Percentiles rank a stretch among this genome's conserved stretches.
phyloP scores from a whole-genome alignment of 208 protist species.

The Crithidia mellificae region DNA sequence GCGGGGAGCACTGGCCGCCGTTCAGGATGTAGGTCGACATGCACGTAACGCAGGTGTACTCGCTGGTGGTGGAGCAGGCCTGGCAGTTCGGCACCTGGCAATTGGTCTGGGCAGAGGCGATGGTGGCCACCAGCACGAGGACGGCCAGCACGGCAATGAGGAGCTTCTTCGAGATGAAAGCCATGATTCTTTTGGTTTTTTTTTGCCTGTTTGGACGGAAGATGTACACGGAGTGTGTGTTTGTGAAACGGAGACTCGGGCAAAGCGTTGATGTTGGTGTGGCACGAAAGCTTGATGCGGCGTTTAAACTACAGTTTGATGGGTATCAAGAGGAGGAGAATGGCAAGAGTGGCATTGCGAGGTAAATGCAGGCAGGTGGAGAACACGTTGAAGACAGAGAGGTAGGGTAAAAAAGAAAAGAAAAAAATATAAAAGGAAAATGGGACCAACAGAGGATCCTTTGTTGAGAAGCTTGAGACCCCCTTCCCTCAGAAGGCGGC shows the following conservation, averaged over 20 bases:
- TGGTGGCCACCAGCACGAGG: conserved; percentile 16
- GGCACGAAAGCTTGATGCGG: background rate
- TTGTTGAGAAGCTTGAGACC: too few relatives aligned
- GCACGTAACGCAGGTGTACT: conserved; percentile 10
- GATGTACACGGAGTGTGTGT: too few relatives aligned
- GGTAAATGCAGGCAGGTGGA: too few relatives aligned
- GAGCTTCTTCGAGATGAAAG: conserved; percentile 19
- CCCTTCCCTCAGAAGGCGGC: too few relatives aligned
- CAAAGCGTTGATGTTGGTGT: background rate
- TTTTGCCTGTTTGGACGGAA: too few relatives aligned
- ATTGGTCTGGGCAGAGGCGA: conserved; percentile 13
- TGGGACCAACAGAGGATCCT: too few relatives aligned
- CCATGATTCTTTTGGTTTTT: conserved; percentile 31
- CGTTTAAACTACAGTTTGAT: background rate
- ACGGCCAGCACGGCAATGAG: conserved; percentile 21
- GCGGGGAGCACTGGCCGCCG: conserved; percentile 6
- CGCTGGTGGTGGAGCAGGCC: background rate
- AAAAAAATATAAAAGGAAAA: too few relatives aligned
- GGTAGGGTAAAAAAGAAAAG: too few relatives aligned
- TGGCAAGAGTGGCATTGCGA: too few relatives aligned
- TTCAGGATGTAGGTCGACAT: background rate
- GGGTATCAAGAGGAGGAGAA: background rate
- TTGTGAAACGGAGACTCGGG: background rate
- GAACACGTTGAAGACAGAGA: too few relatives aligned
- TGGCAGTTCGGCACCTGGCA: conserved; percentile 24